phyloP scores from a whole-genome alignment of 371 early-diverging fungal species.

The Blakeslea trispora region DNA sequence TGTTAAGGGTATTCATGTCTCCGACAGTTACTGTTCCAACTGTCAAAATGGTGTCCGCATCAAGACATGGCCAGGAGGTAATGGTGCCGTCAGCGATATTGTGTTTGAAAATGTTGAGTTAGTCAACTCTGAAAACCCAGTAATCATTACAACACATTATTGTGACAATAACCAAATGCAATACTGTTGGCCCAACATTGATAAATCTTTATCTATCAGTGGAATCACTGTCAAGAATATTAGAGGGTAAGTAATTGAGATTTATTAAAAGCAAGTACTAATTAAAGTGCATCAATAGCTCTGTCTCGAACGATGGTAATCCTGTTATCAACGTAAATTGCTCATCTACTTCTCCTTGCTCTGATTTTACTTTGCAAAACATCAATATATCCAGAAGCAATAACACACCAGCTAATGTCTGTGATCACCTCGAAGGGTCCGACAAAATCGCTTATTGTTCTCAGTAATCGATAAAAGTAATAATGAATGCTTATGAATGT shows the following conservation, averaged over 20 bases:
- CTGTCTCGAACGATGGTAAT: slow-evolving; percentile 1
- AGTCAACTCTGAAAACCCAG: slow-evolving; percentile 30
- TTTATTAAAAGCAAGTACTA: background rate
- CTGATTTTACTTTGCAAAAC: slow-evolving; percentile 18
- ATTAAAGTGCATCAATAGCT: background rate
- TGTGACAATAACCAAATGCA: slow-evolving; percentile 30
- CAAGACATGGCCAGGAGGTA: slow-evolving; percentile 44
- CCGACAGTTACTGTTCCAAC: slow-evolving; percentile 27
- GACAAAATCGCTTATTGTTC: slow-evolving; percentile 4
- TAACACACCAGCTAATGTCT: slow-evolving; percentile 13
- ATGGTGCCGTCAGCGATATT: slow-evolving; percentile 30
- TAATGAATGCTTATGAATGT: too few relatives aligned
- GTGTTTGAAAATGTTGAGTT: slow-evolving; percentile 25
- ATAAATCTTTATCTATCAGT: slow-evolving; percentile 27
- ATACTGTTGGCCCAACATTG: slow-evolving; percentile 25
- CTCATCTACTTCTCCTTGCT: slow-evolving; percentile 24
- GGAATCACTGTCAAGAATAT: slow-evolving; percentile 28
- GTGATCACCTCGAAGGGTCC: slow-evolving; percentile 8
- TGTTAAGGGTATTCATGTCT: slow-evolving; percentile 27
- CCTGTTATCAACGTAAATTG: slow-evolving; percentile 29
- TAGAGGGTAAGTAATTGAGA: slow-evolving; percentile 2
- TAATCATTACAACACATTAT: slow-evolving; percentile 9
- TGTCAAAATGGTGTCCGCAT: slow-evolving; percentile 44
- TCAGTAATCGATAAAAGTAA: background rate
- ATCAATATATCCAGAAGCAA: slow-evolving; percentile 13